A percentile compares a stretch with the other conserved stretches of the same genome.
phyloP scores from a whole-genome alignment of 352 stramenopile genomes.

The Pythium dissotocum region DNA sequence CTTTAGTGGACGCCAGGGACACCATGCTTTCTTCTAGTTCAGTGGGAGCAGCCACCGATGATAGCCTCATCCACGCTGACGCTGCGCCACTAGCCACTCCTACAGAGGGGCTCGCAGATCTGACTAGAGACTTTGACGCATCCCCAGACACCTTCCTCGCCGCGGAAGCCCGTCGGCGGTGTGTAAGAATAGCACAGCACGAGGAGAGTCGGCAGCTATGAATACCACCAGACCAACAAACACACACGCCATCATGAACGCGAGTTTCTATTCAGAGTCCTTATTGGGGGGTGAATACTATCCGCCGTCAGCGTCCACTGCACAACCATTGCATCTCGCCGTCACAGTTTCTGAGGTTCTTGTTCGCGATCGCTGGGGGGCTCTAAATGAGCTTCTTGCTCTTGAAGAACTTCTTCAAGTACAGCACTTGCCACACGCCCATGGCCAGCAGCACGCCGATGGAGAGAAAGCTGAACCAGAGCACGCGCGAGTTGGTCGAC shows the following conservation, averaged over 20 bases:
- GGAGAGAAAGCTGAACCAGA: conserved; percentile 91
- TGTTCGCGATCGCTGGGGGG: neutral
- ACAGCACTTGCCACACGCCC: conserved; percentile 87
- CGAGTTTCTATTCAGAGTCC: neutral
- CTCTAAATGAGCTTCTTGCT: conserved; percentile 91
- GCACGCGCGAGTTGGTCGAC: conserved; percentile 85
- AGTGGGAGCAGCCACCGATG: neutral
- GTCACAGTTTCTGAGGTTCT: neutral
- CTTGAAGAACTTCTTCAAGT: conserved; percentile 93
- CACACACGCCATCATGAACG: neutral
- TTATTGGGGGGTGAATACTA: neutral
- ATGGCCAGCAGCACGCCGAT: conserved; percentile 85
- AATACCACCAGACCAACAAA: neutral
- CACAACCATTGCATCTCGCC: neutral
- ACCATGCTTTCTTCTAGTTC: neutral
- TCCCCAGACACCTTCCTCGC: neutral
- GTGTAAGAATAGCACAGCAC: neutral
- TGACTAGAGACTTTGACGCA: neutral
- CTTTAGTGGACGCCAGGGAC: neutral
- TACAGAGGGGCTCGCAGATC: neutral
- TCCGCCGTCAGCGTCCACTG: neutral
- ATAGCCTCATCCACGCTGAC: neutral
- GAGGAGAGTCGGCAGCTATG: neutral
- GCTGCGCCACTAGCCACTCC: neutral
- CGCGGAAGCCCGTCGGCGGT: neutral